These are phyloP conservation scores for Mesotaenium endlicherianum DNA, from an alignment of 139 green algal species.

Conservation along the genomic window DNA sequence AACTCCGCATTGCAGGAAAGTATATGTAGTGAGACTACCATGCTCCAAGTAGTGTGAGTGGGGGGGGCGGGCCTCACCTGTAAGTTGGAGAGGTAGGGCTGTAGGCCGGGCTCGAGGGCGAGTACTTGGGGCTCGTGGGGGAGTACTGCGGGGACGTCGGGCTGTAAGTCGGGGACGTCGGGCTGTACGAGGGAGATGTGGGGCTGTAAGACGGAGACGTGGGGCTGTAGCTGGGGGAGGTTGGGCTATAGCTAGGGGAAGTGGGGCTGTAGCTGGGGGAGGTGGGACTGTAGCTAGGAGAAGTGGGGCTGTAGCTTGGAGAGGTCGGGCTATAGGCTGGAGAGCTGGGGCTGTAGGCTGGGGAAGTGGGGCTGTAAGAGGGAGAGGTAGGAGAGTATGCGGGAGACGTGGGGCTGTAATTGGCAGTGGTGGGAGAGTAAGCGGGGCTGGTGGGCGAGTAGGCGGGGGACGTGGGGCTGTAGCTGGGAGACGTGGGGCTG, in stretches of 20 bases:
- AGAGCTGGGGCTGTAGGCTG: conserved; percentile 40
- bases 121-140: conserved; percentile 54
- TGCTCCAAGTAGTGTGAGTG: no score
- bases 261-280: conserved; percentile 52
- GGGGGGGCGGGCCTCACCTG: conserved; percentile 56
- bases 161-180: conserved; percentile 54
- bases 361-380: conserved; percentile 56
- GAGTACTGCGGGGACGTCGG: conserved; percentile 64
- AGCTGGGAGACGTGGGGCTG: conserved; percentile 50
- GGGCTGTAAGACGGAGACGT: conserved; percentile 62
- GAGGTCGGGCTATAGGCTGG: conserved; percentile 48
- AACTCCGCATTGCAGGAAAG: no score
- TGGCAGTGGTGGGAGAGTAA: conserved; percentile 62
- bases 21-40: no score
- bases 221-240: conserved; percentile 50
- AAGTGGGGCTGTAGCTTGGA: conserved; percentile 51
- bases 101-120: conserved; percentile 61
- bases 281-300: conserved; percentile 57
- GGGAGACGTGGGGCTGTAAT: conserved; percentile 59
- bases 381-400: conserved; percentile 54
- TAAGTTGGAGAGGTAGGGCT: conserved; percentile 59
- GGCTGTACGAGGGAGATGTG: conserved; percentile 57
- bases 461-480: conserved; percentile 70
- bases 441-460: conserved; percentile 62
- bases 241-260: conserved; percentile 30